Evolutionary conservation across 2,329 filamentous ascomycete species (phyloP), one percentile per base, ranked within the genome.

Genomic region (Immersiporthe knoxdaviesiana): DNA sequence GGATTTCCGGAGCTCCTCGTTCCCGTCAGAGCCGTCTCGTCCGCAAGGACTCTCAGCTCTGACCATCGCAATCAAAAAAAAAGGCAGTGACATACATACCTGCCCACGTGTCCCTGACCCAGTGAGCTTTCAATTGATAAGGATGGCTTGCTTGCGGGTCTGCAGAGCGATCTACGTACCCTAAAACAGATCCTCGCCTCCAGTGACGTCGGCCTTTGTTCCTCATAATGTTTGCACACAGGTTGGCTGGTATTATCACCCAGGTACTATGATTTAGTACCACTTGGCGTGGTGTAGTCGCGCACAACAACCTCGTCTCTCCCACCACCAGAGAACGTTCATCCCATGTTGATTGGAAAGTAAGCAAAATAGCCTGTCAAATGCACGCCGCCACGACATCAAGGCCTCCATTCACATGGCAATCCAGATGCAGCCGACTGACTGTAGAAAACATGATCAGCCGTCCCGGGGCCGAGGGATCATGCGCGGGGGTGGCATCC

Each of bases 121-220:
- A 30, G 24, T 30, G 52, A 47, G 18, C 14, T 8, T 8, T 30
- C 24, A 30, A 8, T 56, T 30, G 52, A 56, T 30, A 56, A 56
- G 27, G 12, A 8, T 56, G 52, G n/a, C 24, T 30, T 56, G 52
- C 52, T 56, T 56, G 52, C 52, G 52, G 52, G 52, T 56, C 52
- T 54, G 11, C 27, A 27, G 14, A 30, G 32, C 27, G 52, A 56
- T 56, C 52, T 18, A 18, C 52, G n/a, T 11, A 18, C 52, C 8
- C 8, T 30, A 54, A 54, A 56, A 56, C 52, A 56, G 24, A 56
- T 8, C 2, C 14, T 8, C 52, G 24, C 12, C 16, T 16, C 52
- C 24, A 54, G 52, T 56, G 52, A 56, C 52, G 52, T 56, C 52
- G 27, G 16, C 52, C 21, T 47, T 10, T n/a, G 21, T 47, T n/a